Base-by-base conservation (phyloP, 2,329 filamentous ascomycete species). In the Dactylella cylindrospora region DNA sequence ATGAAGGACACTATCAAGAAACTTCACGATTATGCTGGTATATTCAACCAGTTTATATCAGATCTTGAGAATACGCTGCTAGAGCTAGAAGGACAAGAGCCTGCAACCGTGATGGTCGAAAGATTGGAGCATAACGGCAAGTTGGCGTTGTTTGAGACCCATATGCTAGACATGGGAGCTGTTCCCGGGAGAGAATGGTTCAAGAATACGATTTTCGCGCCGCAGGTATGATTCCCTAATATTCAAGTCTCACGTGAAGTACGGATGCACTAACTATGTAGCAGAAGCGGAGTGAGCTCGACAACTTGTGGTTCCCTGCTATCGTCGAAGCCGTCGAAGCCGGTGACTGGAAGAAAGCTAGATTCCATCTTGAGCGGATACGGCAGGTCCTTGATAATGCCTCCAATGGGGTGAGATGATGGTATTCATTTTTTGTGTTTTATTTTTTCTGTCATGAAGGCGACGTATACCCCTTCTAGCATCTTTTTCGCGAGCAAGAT, bases 181-280 rank as follows among this genome's bases (percentile, higher is more conserved):
- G 86, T 94, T 3, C 87, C 88, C 31, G 88, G 88, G 68, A 84
- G 91, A 66, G 87, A 86, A 3, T 93, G 97, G 74, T 98, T 90
- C 78, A 95, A 94, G 73, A 93, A 96, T 73, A 80, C 94, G 70
- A 76, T 98, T 53, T 95, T 90, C 71, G 91, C 87, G 1, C 93
- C 93, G 0, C 82, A 88, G 69, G 68, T 69, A 65, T 33, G 59
- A 38, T 26, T 29, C 13, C n/a, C n/a, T n/a, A n/a, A n/a, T n/a
- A n/a, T n/a, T n/a, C n/a, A n/a, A n/a, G n/a, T n/a, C n/a, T n/a
- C n/a, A n/a, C n/a, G n/a, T n/a, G n/a, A n/a, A n/a, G n/a, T n/a
- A n/a, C n/a, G n/a, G n/a, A n/a, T n/a, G n/a, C n/a, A n/a, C n/a
- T n/a, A n/a, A n/a, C n/a, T n/a, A n/a, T n/a, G n/a, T n/a, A n/a